A percentile compares a stretch with the other conserved stretches of the same genome.
These are phyloP conservation scores for Peterozyma toletana DNA, from an alignment of 805 yeast genomes.

Conservation along the genomic window DNA sequence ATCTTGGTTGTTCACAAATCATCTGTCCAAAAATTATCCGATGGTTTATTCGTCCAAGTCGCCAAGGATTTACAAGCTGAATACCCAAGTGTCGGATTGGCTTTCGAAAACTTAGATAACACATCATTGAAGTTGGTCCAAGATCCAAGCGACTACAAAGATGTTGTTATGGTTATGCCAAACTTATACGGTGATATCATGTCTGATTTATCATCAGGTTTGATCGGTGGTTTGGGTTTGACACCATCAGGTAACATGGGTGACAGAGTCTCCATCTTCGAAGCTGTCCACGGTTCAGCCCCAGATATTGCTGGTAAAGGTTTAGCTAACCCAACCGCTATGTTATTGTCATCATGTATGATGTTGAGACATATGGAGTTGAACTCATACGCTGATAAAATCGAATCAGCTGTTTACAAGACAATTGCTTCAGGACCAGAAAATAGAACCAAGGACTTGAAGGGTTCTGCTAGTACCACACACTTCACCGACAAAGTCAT, in stretches of 20 bases:
- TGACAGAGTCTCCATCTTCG: slow-evolving; percentile 94
- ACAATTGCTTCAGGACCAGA: slow-evolving; percentile 95
- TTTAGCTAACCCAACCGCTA: slow-evolving; percentile 98
- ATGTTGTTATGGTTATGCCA: slow-evolving; percentile 94
- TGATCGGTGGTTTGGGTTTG: slow-evolving; percentile 97
- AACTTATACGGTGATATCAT: slow-evolving; percentile 98
- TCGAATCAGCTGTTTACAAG: slow-evolving; percentile 78
- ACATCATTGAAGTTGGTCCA: slow-evolving; percentile 86
- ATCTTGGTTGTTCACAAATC: slow-evolving; percentile 97
- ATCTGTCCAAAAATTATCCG: slow-evolving; percentile 95
- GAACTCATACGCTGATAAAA: slow-evolving; percentile 70
- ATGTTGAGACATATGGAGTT: slow-evolving; percentile 93
- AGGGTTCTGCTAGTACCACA: slow-evolving; percentile 83
- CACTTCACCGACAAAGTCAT: slow-evolving; percentile 93
- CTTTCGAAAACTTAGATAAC: slow-evolving; percentile 89
- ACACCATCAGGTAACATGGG: slow-evolving; percentile 99
- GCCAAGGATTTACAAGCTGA: slow-evolving; percentile 87
- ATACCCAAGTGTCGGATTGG: slow-evolving; percentile 83
- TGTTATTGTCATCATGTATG: slow-evolving; percentile 87
- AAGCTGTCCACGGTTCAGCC: slow-evolving; percentile 99
- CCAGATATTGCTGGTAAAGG: slow-evolving; percentile 99
- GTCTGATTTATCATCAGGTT: slow-evolving; percentile 96
- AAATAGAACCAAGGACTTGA: slow-evolving; percentile 94
- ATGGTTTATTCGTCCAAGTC: slow-evolving; percentile 90
- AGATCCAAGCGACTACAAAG: slow-evolving; percentile 81